Base-by-base conservation (phyloP, 75 land plant species). In the Cryptomeria japonica region DNA sequence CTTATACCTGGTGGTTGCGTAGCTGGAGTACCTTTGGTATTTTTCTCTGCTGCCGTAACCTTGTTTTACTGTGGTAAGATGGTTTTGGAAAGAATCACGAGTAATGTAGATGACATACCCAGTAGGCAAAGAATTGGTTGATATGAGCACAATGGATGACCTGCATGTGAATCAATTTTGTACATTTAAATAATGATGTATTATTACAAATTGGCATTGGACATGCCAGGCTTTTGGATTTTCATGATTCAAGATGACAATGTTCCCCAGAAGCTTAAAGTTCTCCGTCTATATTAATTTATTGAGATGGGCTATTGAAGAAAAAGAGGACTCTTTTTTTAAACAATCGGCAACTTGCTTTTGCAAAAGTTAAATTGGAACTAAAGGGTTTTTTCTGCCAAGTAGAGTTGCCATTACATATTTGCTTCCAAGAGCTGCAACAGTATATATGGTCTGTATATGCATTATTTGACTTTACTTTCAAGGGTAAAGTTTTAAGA, bases 1-100 rank as follows among this genome's bases (percentile, higher is more conserved):
- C 90, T 97, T 53, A 87, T 90, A 34, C 94, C 92, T 38, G 92
- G 94, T 5, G 99, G 99, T 28, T 97, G 99, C 86, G 12, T 94
- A 3, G 89, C 91, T 82, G 97, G 98, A 28, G 91, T 96, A 77
- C 95, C 98, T 64, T 86, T 96, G 19, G 88, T 94, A 12, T 91
- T 92, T 78, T 19, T 91, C 25, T 85, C 93, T 89, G 93, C 95
- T 16, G 83, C 61, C 19, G 44, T 91, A 88, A 97, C 97, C 36
- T 80, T 96, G 88, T 41, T 88, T 34, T 91, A 94, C 41, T 93
- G 97, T 84, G 95, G 95, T 72, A 96, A 88, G 83, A 85, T 93
- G 86, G 96, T 96, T 5, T 94, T 93, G 93, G 92, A 85, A 78
- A 93, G 90, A 86, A 44, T 95, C 32, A 85, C 28, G 18, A 94